Evolutionary conservation across 495 filamentous ascomycete species (phyloP).

Genomic region (Hypoxylon intermedium): DNA sequence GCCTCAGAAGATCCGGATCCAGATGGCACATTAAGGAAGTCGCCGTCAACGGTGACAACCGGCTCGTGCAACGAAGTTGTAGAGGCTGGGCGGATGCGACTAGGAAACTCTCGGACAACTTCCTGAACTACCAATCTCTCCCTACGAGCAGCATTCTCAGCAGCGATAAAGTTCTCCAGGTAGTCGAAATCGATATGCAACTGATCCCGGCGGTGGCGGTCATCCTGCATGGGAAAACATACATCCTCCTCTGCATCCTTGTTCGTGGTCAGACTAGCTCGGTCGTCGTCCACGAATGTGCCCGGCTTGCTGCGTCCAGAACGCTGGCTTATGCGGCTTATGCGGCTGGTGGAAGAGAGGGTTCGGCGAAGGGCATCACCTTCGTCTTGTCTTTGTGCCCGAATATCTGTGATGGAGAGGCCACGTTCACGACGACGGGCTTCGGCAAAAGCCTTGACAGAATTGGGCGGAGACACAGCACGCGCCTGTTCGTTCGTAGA

Average conservation of each 20-base stretch:
- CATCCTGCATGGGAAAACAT: slow-evolving; percentile 73
- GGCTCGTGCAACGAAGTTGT: slow-evolving; percentile 21
- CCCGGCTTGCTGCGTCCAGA: slow-evolving; percentile 52
- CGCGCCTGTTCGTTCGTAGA: slow-evolving; percentile 56
- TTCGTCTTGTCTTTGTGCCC: slow-evolving; percentile 56
- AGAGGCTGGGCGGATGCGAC: slow-evolving; percentile 57
- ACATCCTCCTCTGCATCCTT: slow-evolving; percentile 79
- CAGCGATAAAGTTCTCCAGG: slow-evolving; percentile 77
- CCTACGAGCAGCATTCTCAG: slow-evolving; percentile 59
- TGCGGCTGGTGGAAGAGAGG: slow-evolving; percentile 70
- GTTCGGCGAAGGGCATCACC: slow-evolving; percentile 73
- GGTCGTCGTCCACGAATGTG: slow-evolving; percentile 54
- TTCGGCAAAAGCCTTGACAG: slow-evolving; percentile 95
- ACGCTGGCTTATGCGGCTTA: slow-evolving; percentile 44
- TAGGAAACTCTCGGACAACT: slow-evolving; percentile 61
- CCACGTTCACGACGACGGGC: slow-evolving; percentile 64
- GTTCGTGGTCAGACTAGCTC: slow-evolving; percentile 58
- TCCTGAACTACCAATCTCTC: slow-evolving; percentile 45
- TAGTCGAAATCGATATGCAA: slow-evolving; percentile 84
- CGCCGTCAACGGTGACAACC: slow-evolving; percentile 57
- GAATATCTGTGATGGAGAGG: slow-evolving; percentile 57
- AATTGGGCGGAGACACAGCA: slow-evolving; percentile 89
- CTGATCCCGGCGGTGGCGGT: slow-evolving; percentile 52
- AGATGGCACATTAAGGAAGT: slow-evolving; percentile 56
- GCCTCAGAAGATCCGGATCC: slow-evolving; percentile 43